Evolutionary conservation across 2,329 filamentous ascomycete species (phyloP).

Genomic region (Botrytis hyacinthi): DNA sequence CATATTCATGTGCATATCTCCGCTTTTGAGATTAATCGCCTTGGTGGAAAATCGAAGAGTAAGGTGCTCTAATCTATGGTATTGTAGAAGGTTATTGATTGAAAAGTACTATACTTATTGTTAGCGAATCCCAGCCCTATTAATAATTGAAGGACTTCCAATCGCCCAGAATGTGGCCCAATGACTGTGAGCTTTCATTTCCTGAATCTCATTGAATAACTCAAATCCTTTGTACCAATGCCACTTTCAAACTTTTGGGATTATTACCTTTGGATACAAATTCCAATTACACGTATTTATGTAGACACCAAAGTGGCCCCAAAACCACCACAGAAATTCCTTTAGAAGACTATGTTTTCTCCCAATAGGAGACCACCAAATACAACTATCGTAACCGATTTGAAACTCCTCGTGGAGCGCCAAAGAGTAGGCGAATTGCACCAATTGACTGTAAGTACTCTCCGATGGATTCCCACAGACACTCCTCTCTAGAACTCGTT

Average conservation of each 20-base stretch:
- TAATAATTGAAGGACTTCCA: fast-evolving
- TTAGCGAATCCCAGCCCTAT: neutral
- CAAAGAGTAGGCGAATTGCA: neutral
- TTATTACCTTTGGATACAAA: neutral
- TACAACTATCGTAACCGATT: neutral
- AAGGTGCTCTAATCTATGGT: neutral
- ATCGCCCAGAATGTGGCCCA: neutral
- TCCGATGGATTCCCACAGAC: neutral
- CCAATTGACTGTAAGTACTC: neutral
- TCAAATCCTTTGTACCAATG: neutral
- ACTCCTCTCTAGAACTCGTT: neutral
- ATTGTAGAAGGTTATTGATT: neutral
- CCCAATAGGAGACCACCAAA: neutral
- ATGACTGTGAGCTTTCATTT: neutral
- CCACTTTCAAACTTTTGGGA: neutral
- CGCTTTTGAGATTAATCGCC: neutral
- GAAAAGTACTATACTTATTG: neutral
- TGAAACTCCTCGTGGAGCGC: neutral
- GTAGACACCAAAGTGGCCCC: neutral
- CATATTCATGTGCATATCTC: neutral
- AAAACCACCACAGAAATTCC: neutral
- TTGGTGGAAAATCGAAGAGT: neutral
- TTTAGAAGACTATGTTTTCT: neutral
- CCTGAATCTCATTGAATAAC: no score
- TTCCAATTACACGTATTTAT: neutral